A percentile compares a stretch with the other conserved stretches of the same genome.
Conservation (phyloP, 164 flowering plant genomes). For the Berberis thunbergii region DNA sequence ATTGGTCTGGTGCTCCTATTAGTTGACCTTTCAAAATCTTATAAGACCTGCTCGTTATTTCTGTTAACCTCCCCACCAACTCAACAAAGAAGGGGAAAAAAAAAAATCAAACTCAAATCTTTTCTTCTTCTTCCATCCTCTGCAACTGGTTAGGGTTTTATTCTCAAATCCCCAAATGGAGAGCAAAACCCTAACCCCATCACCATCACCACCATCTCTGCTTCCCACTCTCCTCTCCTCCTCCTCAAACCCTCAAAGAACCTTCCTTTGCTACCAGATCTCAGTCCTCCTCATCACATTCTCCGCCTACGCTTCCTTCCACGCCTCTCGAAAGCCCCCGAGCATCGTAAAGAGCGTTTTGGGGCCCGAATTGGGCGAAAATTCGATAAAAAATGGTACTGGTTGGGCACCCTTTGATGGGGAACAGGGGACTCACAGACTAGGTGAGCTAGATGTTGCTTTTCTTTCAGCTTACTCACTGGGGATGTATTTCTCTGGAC, state of each 20-base stretch:
- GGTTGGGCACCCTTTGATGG: conserved; percentile 94
- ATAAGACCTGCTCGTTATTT: too few species aligned
- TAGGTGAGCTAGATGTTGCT: conserved; percentile 90
- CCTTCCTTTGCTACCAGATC: conserved; percentile 49
- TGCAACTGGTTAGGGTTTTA: too few species aligned
- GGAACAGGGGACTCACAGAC: conserved; percentile 52
- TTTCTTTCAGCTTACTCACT: conserved; percentile 63
- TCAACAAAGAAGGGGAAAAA: too few species aligned
- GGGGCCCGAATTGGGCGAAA: conserved; percentile 19
- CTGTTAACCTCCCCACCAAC: too few species aligned
- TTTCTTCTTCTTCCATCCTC: too few species aligned
- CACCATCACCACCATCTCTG: conserved; percentile 27
- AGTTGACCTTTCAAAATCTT: too few species aligned
- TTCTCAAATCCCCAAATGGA: conserved; percentile 11
- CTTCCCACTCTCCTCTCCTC: conserved; percentile 24
- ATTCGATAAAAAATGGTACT: conserved; percentile 13
- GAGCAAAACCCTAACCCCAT: conserved; percentile 14
- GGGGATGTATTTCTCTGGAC: conserved; percentile 84
- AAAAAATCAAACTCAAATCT: too few species aligned
- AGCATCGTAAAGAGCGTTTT: conserved; percentile 82
- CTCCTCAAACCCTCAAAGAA: conserved; percentile 36
- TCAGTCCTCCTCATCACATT: conserved; percentile 62
- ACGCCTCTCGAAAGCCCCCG: conserved; percentile 93
- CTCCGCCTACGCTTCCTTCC: conserved; percentile 82
- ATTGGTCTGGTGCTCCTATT: too few species aligned